These are phyloP conservation scores for Serendipita sp. DNA, from an alignment of 768 basidiomycete genomes.

Conservation along the genomic window DNA sequence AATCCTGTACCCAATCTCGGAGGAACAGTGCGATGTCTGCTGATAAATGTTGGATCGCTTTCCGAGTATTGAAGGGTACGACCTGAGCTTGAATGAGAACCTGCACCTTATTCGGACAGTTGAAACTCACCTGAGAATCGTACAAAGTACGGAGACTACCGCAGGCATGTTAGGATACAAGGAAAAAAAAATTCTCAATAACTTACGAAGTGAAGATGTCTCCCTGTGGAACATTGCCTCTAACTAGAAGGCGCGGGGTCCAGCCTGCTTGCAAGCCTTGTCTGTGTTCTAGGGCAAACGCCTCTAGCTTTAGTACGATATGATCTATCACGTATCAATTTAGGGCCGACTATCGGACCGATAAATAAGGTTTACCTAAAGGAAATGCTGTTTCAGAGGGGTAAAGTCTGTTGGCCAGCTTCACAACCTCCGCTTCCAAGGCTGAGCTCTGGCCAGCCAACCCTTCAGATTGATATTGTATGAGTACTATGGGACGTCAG, in stretches of 20 bases:
- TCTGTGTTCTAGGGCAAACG: conserved; percentile 49
- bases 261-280: conserved; percentile 55
- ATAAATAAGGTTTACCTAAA: conserved; percentile 31
- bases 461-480: neutral
- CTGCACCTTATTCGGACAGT: conserved; percentile 4
- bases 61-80: conserved; percentile 69
- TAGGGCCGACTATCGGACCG: neutral
- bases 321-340: conserved; percentile 33
- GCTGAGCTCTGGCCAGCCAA: conserved; percentile 11
- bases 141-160: conserved; percentile 75
- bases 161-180: neutral
- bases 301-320: conserved; percentile 57
- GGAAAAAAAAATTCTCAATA: neutral
- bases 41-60: conserved; percentile 63
- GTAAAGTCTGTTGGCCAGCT: conserved; percentile 72
- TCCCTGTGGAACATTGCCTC: conserved; percentile 64
- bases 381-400: conserved; percentile 87
- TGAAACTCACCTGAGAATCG: conserved; percentile 57
- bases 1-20: conserved; percentile 64
- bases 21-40: conserved; percentile 70
- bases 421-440: conserved; percentile 41
- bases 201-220: conserved; percentile 42
- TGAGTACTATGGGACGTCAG: conserved; percentile 23
- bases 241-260: conserved; percentile 61
- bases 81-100: conserved; percentile 28